Conservation (phyloP, 768 basidiomycete species). For the Atractiella rhizophila region DNA sequence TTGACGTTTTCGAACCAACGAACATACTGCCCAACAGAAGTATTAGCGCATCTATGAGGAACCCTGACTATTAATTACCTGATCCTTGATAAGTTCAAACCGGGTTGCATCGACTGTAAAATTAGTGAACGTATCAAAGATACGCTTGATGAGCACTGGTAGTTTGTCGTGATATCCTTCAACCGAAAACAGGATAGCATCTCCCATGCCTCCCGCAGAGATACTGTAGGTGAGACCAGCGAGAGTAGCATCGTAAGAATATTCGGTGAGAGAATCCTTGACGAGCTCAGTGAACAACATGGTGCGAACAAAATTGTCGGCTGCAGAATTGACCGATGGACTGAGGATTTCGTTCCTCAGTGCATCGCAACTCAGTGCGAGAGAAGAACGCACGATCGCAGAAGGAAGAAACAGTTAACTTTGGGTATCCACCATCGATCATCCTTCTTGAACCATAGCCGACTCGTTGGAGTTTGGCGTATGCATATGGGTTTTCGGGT, state of each 20-base stretch:
- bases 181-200: constrained; percentile 41
- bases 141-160: constrained; percentile 39
- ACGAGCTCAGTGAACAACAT: constrained; percentile 61
- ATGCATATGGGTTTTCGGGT: constrained; percentile 49
- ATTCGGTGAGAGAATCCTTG: constrained; percentile 67
- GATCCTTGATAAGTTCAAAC: constrained; percentile 57
- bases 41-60: constrained; percentile 1
- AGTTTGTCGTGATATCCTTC: constrained; percentile 82
- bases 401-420: constrained; percentile 46
- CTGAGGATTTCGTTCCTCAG: constrained; percentile 10
- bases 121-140: constrained; percentile 41
- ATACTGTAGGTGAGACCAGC: constrained; percentile 62
- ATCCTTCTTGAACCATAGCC: constrained; percentile 91
- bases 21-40: constrained; percentile 29
- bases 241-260: constrained; percentile 70
- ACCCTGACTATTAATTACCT: constrained; percentile 33
- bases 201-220: constrained; percentile 31
- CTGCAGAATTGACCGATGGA: constrained; percentile 26
- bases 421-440: constrained; percentile 90
- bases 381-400: constrained; percentile 36
- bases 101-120: constrained; percentile 43
- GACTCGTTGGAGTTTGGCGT: constrained; percentile 39
- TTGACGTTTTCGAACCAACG: constrained; percentile 66
- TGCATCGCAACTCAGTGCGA: neutral
- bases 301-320: constrained; percentile 47